Conservation (phyloP, 2,329 filamentous ascomycete species). For the Cytospora piceae region DNA sequence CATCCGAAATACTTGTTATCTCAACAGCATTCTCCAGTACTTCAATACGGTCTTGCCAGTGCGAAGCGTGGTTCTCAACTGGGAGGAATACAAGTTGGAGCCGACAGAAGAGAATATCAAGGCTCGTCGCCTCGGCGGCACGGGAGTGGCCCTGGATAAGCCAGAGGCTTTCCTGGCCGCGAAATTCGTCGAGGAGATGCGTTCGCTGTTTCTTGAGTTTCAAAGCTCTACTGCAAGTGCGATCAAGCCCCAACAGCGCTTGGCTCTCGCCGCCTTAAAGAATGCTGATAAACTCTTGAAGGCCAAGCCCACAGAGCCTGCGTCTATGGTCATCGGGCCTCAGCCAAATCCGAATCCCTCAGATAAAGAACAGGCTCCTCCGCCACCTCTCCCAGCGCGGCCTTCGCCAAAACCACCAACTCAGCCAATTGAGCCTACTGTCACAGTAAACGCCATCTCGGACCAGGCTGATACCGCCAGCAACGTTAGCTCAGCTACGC, state of each 20-base stretch:
- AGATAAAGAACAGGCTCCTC: conserved; percentile 34
- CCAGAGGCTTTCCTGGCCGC: conserved; percentile 44
- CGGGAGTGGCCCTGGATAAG: conserved; percentile 50
- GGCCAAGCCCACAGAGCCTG: conserved; percentile 26
- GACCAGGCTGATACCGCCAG: conserved; percentile 49
- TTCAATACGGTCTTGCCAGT: conserved; percentile 87
- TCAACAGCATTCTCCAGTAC: conserved; percentile 95
- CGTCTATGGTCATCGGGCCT: conserved; percentile 28
- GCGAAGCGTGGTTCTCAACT: conserved; percentile 77
- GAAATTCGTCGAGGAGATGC: conserved; percentile 75
- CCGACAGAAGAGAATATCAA: conserved; percentile 65
- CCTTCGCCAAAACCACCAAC: conserved; percentile 47
- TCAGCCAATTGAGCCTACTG: conserved; percentile 31
- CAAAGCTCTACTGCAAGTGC: conserved; percentile 63
- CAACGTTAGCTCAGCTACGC: conserved; percentile 55
- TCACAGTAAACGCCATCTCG: conserved; percentile 34
- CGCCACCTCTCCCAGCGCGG: conserved; percentile 56
- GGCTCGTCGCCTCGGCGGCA: conserved; percentile 75
- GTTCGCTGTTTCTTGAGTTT: conserved; percentile 70
- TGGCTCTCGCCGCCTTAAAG: conserved; percentile 78
- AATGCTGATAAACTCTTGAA: conserved; percentile 36
- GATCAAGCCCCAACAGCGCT: conserved; percentile 72
- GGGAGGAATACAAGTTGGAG: conserved; percentile 71
- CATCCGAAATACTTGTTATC: conserved; percentile 96
- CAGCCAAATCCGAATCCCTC: conserved; percentile 11